Evolutionary conservation across 2,329 filamentous ascomycete genomes (phyloP).

Genomic region (Epichloe baconii): DNA sequence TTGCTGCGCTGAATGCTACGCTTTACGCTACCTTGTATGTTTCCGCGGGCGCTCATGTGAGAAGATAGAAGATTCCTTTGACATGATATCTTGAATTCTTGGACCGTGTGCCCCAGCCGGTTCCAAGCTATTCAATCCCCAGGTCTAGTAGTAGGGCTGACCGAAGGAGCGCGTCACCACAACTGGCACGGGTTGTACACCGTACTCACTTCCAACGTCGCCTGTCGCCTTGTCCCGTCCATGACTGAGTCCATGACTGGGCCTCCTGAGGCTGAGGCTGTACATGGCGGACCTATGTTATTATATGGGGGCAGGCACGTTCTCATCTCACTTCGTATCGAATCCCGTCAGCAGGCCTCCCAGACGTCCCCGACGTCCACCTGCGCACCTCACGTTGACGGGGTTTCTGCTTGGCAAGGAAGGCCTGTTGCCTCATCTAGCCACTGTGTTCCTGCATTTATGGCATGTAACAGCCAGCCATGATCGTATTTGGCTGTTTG

Average conservation of each 20-base stretch:
- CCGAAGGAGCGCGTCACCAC: neutral
- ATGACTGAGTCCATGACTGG: neutral
- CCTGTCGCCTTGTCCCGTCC: neutral
- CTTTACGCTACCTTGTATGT: too few species aligned
- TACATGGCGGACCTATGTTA: neutral
- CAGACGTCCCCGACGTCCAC: neutral
- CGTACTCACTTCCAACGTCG: neutral
- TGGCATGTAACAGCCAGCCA: conserved; percentile 7
- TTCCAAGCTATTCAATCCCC: too few species aligned
- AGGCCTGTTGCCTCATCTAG: conserved; percentile 7
- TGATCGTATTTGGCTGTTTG: neutral
- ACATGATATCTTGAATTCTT: too few species aligned
- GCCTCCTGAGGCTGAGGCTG: conserved; percentile 2
- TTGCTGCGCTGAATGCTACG: too few species aligned
- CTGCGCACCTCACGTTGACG: conserved; percentile 5
- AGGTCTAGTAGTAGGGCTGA: neutral
- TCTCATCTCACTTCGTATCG: neutral
- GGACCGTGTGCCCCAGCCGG: too few species aligned
- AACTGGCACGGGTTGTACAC: neutral
- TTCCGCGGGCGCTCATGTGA: too few species aligned
- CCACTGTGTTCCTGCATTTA: conserved; percentile 16
- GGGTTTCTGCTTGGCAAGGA: neutral
- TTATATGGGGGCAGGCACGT: neutral
- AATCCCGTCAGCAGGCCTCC: conserved; percentile 7
- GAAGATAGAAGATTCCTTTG: too few species aligned